Evolutionary conservation across 129 eudicot genomes (phyloP).

Genomic region (Arctium minus): DNA sequence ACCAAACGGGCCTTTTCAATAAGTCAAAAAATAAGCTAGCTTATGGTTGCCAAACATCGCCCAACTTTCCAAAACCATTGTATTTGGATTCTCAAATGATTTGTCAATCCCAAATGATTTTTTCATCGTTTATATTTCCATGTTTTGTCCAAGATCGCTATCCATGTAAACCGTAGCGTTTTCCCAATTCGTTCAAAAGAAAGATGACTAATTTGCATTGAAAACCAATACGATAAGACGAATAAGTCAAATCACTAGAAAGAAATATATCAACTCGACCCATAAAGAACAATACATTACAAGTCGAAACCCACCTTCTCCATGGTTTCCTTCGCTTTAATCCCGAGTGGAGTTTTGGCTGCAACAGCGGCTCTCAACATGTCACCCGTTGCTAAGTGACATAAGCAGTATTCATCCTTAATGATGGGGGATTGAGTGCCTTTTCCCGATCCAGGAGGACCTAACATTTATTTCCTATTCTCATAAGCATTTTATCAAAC

Average conservation of each 20-base stretch:
- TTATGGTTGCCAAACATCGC: not conserved
- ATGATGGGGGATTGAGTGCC: slow-evolving; percentile 87
- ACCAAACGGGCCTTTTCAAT: not conserved
- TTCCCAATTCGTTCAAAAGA: not conserved
- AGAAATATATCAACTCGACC: not conserved
- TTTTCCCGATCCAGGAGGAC: slow-evolving; percentile 96
- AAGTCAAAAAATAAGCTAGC: not conserved
- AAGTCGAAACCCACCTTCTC: slow-evolving; percentile 48
- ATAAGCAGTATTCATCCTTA: slow-evolving; percentile 83
- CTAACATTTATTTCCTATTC: slow-evolving; percentile 36
- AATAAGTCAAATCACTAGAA: not conserved
- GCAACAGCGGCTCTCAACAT: slow-evolving; percentile 93
- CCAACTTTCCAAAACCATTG: not conserved
- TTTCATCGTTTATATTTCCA: not conserved
- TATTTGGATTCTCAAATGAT: not conserved
- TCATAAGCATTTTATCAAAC: slow-evolving; percentile 4
- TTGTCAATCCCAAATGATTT: not conserved
- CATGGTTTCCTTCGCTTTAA: slow-evolving; percentile 85
- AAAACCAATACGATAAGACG: not conserved
- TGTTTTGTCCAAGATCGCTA: not conserved
- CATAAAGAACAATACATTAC: not conserved
- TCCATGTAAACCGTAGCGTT: not conserved
- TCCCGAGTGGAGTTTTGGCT: slow-evolving; percentile 81
- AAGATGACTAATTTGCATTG: not conserved
- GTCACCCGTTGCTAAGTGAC: slow-evolving; percentile 89